Base-by-base conservation (phyloP, 2,329 filamentous ascomycete genomes). In the Elsinoe batatas region DNA sequence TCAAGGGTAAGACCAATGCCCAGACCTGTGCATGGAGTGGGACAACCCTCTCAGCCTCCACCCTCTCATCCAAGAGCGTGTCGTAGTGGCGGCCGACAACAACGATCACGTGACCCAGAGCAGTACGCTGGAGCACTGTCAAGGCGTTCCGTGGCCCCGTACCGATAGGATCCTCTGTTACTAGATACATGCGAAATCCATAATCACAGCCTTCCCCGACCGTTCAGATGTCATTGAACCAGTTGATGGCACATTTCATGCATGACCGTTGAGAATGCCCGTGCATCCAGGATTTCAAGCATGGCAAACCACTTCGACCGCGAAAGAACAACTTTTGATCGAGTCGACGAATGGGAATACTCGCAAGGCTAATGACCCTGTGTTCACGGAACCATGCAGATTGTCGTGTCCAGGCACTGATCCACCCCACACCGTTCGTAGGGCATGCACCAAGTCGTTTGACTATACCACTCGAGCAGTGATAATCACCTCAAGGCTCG, bases 1-100 rank as follows among this genome's bases (percentile, higher is more conserved):
- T 20, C 13, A 36, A 51, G 35, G 47, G 38, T 33, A 51, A 51
- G 47, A 26, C 33, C 15, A 51, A 51, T 15, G 47, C 47, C 8
- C 33, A 51, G 12, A 38, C 26, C 32, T 51, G 47, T 38, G 30
- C 13, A 10, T 51, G 26, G 47, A 51, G 33, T 15, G 47, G 47
- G 3, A 51, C 47, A 7, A 13, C 15, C 13, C 37, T 51, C 18
- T 35, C 32, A 15, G 33, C 32, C 18, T 51, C 47, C 18, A 51
- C 47, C 8, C 22, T 51, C 3, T 35, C 26, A 7, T 36, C 32
- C 11, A 51, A 51, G 33, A 49, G 44, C 10, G 44, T 49, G 3
- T 49, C 30, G 44, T 49, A 49, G 30, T n/a, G 3, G 40, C 10
- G 10, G 26, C 13, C 10, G 18, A 30, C 4, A 7, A 26, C 22